Percentiles rank a stretch among this genome's conserved stretches.
Evolutionary conservation across 176 grass and related monocot species (phyloP).

Genomic region (Raddia distichophylla): DNA sequence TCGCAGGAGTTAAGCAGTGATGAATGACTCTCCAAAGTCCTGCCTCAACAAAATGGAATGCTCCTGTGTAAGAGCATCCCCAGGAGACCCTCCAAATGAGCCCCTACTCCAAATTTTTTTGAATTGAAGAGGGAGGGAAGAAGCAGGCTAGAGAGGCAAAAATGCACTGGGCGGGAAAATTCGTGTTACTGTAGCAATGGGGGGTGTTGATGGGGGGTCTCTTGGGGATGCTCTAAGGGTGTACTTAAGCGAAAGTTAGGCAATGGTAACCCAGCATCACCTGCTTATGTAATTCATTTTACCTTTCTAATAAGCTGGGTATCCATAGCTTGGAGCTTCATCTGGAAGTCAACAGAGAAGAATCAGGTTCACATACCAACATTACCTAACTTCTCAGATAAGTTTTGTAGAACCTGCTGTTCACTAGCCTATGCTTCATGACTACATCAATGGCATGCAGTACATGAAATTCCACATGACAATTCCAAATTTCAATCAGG

Average conservation of each 20-base stretch:
- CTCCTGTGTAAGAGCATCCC: not conserved
- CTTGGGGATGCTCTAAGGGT: too few relatives aligned
- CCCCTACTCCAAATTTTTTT: too few relatives aligned
- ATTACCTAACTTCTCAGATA: not conserved
- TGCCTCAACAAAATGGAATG: not conserved
- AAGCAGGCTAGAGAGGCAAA: too few relatives aligned
- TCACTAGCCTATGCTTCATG: not conserved
- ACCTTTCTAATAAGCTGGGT: not conserved
- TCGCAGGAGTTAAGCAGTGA: too few relatives aligned
- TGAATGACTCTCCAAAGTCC: not conserved
- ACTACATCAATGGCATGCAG: not conserved
- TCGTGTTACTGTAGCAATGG: too few relatives aligned
- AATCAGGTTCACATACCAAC: not conserved
- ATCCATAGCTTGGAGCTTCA: not conserved
- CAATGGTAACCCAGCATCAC: not conserved
- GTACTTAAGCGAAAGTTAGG: not conserved
- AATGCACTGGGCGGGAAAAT: too few relatives aligned
- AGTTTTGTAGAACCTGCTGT: not conserved
- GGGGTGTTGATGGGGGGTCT: too few relatives aligned
- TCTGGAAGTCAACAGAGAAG: not conserved
- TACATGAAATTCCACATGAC: not conserved
- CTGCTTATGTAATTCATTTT: not conserved
- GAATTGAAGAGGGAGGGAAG: too few relatives aligned
- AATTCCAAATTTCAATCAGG: not conserved
- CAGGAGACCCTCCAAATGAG: too few relatives aligned